Percentiles rank a stretch among this genome's conserved stretches.
These are phyloP conservation scores for Boechera retrofracta DNA, from an alignment of 345 rosid species.

Conservation along the genomic window DNA sequence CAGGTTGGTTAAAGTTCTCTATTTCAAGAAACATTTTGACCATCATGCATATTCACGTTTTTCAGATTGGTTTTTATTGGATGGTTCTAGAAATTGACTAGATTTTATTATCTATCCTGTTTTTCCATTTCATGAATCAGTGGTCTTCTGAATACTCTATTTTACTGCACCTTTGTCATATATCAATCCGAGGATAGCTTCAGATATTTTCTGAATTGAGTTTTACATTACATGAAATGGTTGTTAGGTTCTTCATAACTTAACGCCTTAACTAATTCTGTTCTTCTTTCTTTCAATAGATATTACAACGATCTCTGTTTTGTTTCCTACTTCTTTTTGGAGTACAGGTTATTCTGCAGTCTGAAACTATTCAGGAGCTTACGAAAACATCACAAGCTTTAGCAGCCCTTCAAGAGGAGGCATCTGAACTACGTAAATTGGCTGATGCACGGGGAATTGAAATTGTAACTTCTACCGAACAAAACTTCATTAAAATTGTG, in stretches of 20 bases:
- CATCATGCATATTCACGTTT: constrained; percentile 26
- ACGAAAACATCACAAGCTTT: constrained; percentile 82
- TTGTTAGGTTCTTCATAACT: constrained; percentile 9
- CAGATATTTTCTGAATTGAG: constrained; percentile 10
- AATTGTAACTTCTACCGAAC: constrained; percentile 58
- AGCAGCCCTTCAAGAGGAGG: constrained; percentile 74
- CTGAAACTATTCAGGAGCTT: constrained; percentile 95
- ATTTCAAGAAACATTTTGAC: constrained; percentile 3
- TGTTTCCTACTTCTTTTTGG: constrained; percentile 28
- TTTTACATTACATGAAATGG: background rate
- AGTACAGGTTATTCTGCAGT: constrained; percentile 83
- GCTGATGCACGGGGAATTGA: constrained; percentile 62
- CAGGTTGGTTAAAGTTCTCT: constrained; percentile 62
- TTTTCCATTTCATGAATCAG: constrained; percentile 8
- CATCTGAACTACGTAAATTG: constrained; percentile 68
- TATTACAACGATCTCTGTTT: constrained; percentile 3
- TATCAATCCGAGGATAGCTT: constrained; percentile 1
- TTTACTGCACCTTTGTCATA: constrained; percentile 6
- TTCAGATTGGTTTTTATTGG: constrained; percentile 14
- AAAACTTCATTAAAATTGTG: constrained; percentile 10
- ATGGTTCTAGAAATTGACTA: constrained; percentile 4
- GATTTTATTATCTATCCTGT: background rate
- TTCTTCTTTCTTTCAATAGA: constrained; percentile 10
- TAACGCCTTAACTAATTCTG: constrained; percentile 9
- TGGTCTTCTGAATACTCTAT: constrained; percentile 8